Evolutionary conservation across 371 early-diverging fungal species (phyloP).

Genomic region (Phascolomyces articulosus): DNA sequence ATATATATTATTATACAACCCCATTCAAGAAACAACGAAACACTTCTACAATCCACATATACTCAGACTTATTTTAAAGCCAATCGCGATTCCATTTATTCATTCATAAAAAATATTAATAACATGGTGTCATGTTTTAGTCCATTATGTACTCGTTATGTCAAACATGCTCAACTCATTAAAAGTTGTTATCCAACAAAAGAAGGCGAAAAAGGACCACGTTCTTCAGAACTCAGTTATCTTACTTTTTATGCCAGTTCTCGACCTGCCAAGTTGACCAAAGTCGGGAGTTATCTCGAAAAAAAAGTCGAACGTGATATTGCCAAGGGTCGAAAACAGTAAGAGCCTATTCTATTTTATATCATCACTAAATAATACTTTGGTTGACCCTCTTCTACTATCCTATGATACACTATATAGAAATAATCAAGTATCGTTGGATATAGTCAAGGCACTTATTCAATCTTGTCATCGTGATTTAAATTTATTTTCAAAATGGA

Average conservation of each 20-base stretch:
- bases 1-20: no score
- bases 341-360: constrained; percentile 27
- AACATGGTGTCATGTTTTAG: constrained; percentile 11
- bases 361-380: no score
- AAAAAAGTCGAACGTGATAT: constrained; percentile 69
- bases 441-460: constrained; percentile 75
- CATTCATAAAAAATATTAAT: no score
- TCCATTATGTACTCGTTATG: constrained; percentile 37
- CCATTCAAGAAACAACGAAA: no score
- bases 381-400: no score
- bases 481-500: constrained; percentile 77
- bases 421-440: constrained; percentile 54
- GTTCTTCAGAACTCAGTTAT: constrained; percentile 83
- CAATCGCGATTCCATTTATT: no score
- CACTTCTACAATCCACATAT: no score
- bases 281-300: constrained; percentile 85
- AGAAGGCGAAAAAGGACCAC: constrained; percentile 77
- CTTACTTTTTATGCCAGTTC: constrained; percentile 87
- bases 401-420: constrained; percentile 22
- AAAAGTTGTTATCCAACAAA: constrained; percentile 87
- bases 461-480: constrained; percentile 75
- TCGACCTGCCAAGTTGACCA: constrained; percentile 89
- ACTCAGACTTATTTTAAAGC: no score
- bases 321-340: constrained; percentile 61
- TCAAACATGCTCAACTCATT: constrained; percentile 88